Conservation (phyloP, 2,329 filamentous ascomycete genomes). For the Cercospora janseana region DNA sequence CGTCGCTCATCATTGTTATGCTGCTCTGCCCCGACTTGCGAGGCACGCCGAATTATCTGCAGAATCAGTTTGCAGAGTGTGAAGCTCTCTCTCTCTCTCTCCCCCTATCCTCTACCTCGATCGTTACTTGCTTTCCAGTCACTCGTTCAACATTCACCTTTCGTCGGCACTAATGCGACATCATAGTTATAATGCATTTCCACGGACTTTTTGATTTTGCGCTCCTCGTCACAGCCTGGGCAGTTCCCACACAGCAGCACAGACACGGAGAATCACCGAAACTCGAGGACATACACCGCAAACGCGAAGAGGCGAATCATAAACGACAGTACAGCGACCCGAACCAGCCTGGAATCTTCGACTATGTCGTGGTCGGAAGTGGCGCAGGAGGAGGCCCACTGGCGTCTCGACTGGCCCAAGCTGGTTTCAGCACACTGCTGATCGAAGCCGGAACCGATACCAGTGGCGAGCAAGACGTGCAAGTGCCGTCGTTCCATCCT, state of each 20-base stretch:
- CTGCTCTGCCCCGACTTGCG: background rate
- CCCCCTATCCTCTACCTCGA: no score
- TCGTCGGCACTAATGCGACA: background rate
- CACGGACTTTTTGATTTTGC: slow-evolving; percentile 10
- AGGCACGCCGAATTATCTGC: background rate
- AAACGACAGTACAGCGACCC: slow-evolving; percentile 10
- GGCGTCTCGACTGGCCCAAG: slow-evolving; percentile 58
- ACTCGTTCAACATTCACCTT: slow-evolving; percentile 1
- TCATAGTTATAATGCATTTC: slow-evolving; percentile 2
- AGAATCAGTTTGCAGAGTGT: background rate
- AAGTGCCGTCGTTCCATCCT: slow-evolving; percentile 16
- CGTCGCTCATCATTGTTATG: background rate
- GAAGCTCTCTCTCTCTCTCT: background rate
- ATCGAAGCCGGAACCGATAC: slow-evolving; percentile 61
- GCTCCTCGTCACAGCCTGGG: slow-evolving; percentile 6
- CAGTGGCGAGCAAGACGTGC: slow-evolving; percentile 47
- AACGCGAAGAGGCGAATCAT: background rate
- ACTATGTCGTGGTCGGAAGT: slow-evolving; percentile 62
- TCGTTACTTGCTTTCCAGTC: background rate
- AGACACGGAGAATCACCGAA: background rate
- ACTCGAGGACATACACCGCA: background rate
- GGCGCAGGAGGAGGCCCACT: slow-evolving; percentile 59
- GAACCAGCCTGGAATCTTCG: slow-evolving; percentile 32
- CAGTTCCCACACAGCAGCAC: slow-evolving; percentile 10
- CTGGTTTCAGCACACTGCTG: slow-evolving; percentile 58